These are phyloP conservation scores for Penicillium salamii DNA, from an alignment of 495 filamentous ascomycete genomes.

Conservation along the genomic window DNA sequence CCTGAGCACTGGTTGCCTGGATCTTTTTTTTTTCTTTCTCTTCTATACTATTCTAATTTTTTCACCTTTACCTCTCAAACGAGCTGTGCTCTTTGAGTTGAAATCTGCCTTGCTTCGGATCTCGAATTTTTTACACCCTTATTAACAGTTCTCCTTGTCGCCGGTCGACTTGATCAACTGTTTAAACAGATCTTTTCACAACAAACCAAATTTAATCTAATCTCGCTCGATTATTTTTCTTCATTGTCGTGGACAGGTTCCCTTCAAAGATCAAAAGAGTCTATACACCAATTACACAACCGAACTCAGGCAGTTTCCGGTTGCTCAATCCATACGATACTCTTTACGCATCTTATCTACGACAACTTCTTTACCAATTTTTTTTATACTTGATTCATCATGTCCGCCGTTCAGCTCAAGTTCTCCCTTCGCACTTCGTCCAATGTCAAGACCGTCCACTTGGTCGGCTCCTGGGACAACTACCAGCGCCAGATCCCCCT, in stretches of 20 bases:
- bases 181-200: constrained; percentile 26
- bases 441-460: constrained; percentile 96
- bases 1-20: constrained; percentile 49
- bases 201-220: constrained; percentile 51
- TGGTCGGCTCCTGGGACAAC: constrained; percentile 98
- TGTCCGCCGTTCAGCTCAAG: constrained; percentile 80
- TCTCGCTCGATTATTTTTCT: constrained; percentile 54
- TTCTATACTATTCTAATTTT: constrained; percentile 32
- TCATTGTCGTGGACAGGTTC: constrained; percentile 32
- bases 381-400: constrained; percentile 49
- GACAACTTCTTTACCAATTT: constrained; percentile 23
- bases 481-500: constrained; percentile 91
- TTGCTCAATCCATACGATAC: constrained; percentile 14
- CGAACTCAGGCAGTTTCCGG: constrained; percentile 22
- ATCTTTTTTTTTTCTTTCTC: constrained; percentile 38
- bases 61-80: constrained; percentile 18
- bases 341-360: constrained; percentile 16
- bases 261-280: constrained; percentile 9
- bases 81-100: constrained; percentile 49
- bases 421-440: constrained; percentile 93
- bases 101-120: constrained; percentile 29
- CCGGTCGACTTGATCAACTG: constrained; percentile 48
- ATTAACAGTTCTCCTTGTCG: constrained; percentile 40
- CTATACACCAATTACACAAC: constrained; percentile 7
- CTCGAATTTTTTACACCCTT: constrained; percentile 25